Base-by-base conservation (phyloP, 1,284 basidiomycete species). In the Cryptococcus floricola region DNA sequence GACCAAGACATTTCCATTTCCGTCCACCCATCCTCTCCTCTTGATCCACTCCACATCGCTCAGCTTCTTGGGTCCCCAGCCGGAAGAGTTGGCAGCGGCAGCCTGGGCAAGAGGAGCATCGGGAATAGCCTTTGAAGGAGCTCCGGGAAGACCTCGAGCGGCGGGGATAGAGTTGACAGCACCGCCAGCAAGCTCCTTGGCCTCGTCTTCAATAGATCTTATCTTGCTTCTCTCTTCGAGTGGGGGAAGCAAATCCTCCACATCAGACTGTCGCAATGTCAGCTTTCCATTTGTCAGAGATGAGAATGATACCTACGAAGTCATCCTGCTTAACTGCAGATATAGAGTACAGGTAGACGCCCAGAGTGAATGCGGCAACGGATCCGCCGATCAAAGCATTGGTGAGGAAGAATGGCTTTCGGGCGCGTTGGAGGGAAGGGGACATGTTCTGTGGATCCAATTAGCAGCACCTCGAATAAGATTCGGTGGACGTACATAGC, bases 341-440 rank as follows among this genome's bases (percentile, higher is more conserved):
- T 72, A 98, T 94, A 14, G 92, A 94, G 77, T 97, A 98, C 9
- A 85, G 82, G 84, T 92, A 98, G 16, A 96, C 86, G 46, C 86
- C 85, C n/a, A 85, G 82, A 31, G 85, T 85, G 73, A 97, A 95
- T 2, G 82, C 81, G 44, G 85, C 81, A 56, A 97, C 83, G 4
- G 81, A 71, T 41, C 85, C 62, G 5, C 93, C 94, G 0, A 89
- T 91, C 47, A 95, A 54, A 14, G 86, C 82, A 75, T 98, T 98
- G 63, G 83, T 83, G 37, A 87, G 57, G 31, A 84, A 82, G 78
- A 88, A 98, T 9, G 91, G 93, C 64, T 83, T 84, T 39, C 94
- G 85, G 13, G 94, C 94, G 57, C 94, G 87, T 77, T 85, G 80
- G 48, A 97, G 84, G 43, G 90, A 90, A 23, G 85, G 84, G 10